Evolutionary conservation across 805 yeast species (phyloP).

Genomic region (Myxozyma melibiosi): DNA sequence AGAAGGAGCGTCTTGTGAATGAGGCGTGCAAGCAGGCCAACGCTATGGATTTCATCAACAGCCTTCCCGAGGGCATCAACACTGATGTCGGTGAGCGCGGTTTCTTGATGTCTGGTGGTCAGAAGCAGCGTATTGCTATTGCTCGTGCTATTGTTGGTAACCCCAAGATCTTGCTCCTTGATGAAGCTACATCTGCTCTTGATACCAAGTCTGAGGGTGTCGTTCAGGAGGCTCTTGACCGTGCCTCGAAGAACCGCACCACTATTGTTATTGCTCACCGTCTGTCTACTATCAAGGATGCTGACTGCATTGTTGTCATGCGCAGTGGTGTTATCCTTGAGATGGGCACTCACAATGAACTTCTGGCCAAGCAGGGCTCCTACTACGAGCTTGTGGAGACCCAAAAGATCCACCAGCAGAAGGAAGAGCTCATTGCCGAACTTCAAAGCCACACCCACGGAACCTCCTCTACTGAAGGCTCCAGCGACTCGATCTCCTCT

Average conservation of each 20-base stretch:
- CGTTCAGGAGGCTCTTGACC: conserved; percentile 55
- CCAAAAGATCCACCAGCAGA: conserved; percentile 33
- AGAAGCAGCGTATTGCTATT: conserved; percentile 64
- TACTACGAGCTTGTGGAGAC: conserved; percentile 39
- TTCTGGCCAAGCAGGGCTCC: conserved; percentile 36
- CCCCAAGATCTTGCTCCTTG: conserved; percentile 59
- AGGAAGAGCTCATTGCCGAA: conserved; percentile 27
- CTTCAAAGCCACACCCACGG: conserved; percentile 18
- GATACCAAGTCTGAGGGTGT: conserved; percentile 64
- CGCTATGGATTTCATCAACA: conserved; percentile 52
- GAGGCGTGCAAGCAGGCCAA: conserved; percentile 57
- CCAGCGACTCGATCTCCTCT: background rate
- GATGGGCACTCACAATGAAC: conserved; percentile 43
- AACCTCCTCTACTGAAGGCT: conserved; percentile 1
- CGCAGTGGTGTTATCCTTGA: conserved; percentile 50
- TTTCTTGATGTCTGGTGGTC: conserved; percentile 67
- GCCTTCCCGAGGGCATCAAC: conserved; percentile 57
- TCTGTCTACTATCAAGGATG: conserved; percentile 53
- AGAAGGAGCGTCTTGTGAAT: conserved; percentile 44
- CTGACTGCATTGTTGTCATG: conserved; percentile 52
- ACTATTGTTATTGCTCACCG: conserved; percentile 58
- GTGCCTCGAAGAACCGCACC: conserved; percentile 43
- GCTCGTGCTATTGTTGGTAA: conserved; percentile 61
- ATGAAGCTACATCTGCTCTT: conserved; percentile 69
- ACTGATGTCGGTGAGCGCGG: conserved; percentile 57